Conservation (phyloP, 306 rosid species). For the Luffa aegyptiaca region DNA sequence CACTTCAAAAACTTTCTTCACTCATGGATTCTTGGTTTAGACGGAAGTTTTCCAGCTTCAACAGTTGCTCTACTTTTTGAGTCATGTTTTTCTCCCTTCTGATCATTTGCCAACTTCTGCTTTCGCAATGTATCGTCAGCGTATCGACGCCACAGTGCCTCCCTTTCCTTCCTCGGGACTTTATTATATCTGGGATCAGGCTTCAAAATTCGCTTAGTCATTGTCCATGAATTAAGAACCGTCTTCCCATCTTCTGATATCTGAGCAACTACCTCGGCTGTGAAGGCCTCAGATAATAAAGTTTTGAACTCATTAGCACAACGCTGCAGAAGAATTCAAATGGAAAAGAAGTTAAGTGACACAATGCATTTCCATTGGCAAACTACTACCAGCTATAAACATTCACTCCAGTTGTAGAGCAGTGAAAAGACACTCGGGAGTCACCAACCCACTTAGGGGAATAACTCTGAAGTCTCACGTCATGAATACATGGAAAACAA, state of each 20-base stretch:
- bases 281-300: slow-evolving; percentile 59
- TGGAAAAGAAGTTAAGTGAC: neutral
- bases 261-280: slow-evolving; percentile 47
- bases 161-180: slow-evolving; percentile 75
- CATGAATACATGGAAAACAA: neutral
- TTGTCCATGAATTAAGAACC: slow-evolving; percentile 81
- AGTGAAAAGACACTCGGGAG: neutral
- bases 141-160: slow-evolving; percentile 63
- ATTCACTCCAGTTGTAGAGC: neutral
- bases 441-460: neutral
- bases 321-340: slow-evolving; percentile 42
- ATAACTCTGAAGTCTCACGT: neutral
- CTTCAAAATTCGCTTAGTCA: slow-evolving; percentile 64
- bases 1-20: slow-evolving; percentile 2
- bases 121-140: slow-evolving; percentile 61
- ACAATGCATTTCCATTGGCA: no score
- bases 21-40: neutral
- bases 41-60: neutral
- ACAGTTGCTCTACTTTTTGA: slow-evolving; percentile 26
- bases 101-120: slow-evolving; percentile 44
- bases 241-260: slow-evolving; percentile 72
- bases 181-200: slow-evolving; percentile 66
- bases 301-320: slow-evolving; percentile 65
- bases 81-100: slow-evolving; percentile 54
- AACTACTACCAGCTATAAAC: neutral